A percentile compares a stretch with the other conserved stretches of the same genome.
Conservation (phyloP, 768 basidiomycete genomes). For the Lentinus brumalis region DNA sequence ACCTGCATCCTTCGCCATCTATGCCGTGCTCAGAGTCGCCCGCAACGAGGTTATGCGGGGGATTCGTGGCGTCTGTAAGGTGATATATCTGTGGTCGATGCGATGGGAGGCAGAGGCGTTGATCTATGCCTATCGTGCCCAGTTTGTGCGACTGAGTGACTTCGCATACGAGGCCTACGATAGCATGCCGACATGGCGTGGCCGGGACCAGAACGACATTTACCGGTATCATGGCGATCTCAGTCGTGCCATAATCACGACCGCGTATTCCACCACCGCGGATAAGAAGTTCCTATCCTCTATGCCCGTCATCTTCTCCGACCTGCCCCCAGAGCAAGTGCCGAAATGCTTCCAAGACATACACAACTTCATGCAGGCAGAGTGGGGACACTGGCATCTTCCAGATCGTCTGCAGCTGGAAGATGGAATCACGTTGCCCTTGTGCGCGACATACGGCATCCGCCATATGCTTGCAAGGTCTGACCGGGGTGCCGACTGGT, state of each 20-base stretch:
- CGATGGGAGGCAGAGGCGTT: no score
- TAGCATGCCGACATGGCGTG: constrained; percentile 9
- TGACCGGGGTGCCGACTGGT: no score
- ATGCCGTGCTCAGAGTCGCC: background rate
- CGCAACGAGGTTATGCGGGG: background rate
- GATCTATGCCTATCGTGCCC: no score
- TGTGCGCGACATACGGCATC: no score
- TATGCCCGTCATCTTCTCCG: background rate
- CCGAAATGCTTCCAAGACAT: background rate
- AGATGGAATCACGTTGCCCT: no score
- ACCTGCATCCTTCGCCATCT: constrained; percentile 17
- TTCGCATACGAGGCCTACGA: background rate
- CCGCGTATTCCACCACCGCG: constrained; percentile 5
- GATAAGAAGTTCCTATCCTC: background rate
- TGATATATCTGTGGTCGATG: no score
- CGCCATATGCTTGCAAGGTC: no score
- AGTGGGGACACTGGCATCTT: no score
- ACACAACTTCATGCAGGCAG: no score
- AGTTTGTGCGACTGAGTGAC: no score
- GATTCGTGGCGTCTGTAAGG: no score
- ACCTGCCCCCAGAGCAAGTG: constrained; percentile 1
- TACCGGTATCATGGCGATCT: background rate
- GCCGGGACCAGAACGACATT: constrained; percentile 1
- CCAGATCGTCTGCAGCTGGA: no score
- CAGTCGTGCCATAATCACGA: background rate